A percentile compares a stretch with the other conserved stretches of the same genome.
Conservation (phyloP, 768 basidiomycete species). For the Rhodotorula diobovata region DNA sequence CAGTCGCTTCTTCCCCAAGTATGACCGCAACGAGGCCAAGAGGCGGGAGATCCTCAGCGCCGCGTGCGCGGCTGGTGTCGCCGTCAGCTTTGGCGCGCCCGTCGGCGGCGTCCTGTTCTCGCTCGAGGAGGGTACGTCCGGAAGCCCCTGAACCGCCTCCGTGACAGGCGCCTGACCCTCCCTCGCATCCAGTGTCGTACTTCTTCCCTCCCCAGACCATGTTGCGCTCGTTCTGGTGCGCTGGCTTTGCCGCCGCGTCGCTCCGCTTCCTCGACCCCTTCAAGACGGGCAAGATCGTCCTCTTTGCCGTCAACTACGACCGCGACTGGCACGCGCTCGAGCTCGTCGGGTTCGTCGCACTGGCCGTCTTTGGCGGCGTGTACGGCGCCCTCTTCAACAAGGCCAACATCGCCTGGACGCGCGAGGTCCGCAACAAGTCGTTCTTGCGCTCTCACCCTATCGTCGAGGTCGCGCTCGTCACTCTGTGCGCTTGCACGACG, state of each 20-base stretch:
- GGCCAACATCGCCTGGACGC: constrained; percentile 79
- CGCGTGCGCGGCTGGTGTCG: constrained; percentile 90
- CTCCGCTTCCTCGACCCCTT: constrained; percentile 83
- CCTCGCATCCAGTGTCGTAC: constrained; percentile 50
- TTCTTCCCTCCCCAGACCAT: constrained; percentile 73
- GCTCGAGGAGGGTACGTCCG: constrained; percentile 88
- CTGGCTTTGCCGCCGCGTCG: constrained; percentile 77
- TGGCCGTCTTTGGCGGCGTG: constrained; percentile 87
- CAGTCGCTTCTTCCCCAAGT: constrained; percentile 77
- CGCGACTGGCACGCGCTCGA: constrained; percentile 93
- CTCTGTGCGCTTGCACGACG: constrained; percentile 42
- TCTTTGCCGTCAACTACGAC: constrained; percentile 86
- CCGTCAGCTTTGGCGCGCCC: constrained; percentile 94
- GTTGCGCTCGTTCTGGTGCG: constrained; percentile 63
- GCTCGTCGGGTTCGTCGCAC: constrained; percentile 71
- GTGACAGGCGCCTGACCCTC: no score
- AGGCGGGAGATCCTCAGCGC: constrained; percentile 91
- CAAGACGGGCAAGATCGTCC: constrained; percentile 85
- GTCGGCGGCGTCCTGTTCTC: constrained; percentile 75
- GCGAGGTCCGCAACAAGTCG: constrained; percentile 70
- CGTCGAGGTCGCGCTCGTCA: constrained; percentile 72
- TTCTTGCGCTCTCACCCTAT: constrained; percentile 77
- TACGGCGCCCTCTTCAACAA: constrained; percentile 93
- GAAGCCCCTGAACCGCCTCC: no score
- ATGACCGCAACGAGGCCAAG: constrained; percentile 95